Evolutionary conservation across 495 filamentous ascomycete genomes (phyloP), one percentile per base, ranked within the genome.

Genomic region (Podospora australis): DNA sequence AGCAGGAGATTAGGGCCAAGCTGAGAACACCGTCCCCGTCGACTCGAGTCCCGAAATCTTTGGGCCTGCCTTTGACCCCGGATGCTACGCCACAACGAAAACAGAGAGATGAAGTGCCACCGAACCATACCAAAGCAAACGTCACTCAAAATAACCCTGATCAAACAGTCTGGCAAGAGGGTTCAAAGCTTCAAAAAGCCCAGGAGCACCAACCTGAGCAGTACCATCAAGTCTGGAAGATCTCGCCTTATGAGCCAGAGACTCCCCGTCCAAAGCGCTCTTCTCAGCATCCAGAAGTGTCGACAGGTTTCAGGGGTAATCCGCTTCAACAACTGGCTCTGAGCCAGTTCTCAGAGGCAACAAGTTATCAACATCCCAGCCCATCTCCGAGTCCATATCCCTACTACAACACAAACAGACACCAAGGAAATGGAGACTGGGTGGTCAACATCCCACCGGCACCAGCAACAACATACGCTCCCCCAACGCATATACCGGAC

Each of bases 381-480:
- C 43, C 26, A 13, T 46, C 44, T 6, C 28, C 40, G 0, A 21
- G 35, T 1, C 16, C 46, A 6, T 14, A 22, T 1, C 52, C 55
- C 19, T 40, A 51, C 5, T 51, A 54, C 28, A 20, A 47, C 6
- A 32, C 40, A 9, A 32, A 54, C 17, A 17, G 20, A 25, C 6
- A 34, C 2, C 24, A 6, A 4, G 40, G 26, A 9, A 19, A 8
- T 2, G 40, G 50, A 2, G 53, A 52, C 9, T 62, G 48, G 44
- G 35, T 40, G 2, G 48, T 62, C 9, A 42, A 56, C 14, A 58
- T 62, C 10, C 55, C 52, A 0, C 48, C 58, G 0, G 49, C 53
- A 0, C 55, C 58, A 3, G 38, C 47, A 0, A 19, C 44, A 11
- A 48, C 55, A 3, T 56, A 58, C 36, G 16, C 43, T 7, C 46